Conservation (phyloP, 176 grass and related monocot genomes). For the Triticum urartu region DNA sequence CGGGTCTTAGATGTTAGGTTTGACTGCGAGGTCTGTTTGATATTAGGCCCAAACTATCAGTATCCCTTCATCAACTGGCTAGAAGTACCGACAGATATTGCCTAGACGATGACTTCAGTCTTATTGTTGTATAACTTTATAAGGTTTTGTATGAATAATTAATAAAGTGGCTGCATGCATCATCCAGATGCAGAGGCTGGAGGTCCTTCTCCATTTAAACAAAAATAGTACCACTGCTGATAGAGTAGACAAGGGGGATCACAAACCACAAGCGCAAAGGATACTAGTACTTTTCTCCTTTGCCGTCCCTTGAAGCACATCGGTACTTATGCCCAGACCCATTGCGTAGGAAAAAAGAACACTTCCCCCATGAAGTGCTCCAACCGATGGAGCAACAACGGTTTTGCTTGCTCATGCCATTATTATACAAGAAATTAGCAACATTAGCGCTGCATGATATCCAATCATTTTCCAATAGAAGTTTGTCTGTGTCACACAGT, state of each 20-base stretch:
- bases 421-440: background rate
- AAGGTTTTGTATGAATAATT: too few relatives aligned
- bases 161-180: too few relatives aligned
- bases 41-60: too few relatives aligned
- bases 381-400: background rate
- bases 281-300: slow-evolving; percentile 22
- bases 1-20: too few relatives aligned
- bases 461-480: slow-evolving; percentile 7
- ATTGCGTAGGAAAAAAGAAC: background rate
- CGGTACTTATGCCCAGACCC: slow-evolving; percentile 29
- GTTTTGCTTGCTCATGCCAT: background rate
- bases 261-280: background rate
- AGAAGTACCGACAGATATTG: too few relatives aligned
- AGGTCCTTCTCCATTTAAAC: too few relatives aligned
- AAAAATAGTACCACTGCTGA: background rate
- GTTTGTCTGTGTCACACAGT: background rate
- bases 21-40: too few relatives aligned
- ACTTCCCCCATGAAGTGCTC: background rate
- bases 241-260: slow-evolving; percentile 34
- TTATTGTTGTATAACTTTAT: too few relatives aligned
- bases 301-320: slow-evolving; percentile 49
- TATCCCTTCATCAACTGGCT: too few relatives aligned
- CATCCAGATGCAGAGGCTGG: too few relatives aligned
- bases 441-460: background rate
- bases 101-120: too few relatives aligned